These are phyloP conservation scores for Creolimax fragrantissima DNA, from an alignment of 78 protist species.

Conservation along the genomic window DNA sequence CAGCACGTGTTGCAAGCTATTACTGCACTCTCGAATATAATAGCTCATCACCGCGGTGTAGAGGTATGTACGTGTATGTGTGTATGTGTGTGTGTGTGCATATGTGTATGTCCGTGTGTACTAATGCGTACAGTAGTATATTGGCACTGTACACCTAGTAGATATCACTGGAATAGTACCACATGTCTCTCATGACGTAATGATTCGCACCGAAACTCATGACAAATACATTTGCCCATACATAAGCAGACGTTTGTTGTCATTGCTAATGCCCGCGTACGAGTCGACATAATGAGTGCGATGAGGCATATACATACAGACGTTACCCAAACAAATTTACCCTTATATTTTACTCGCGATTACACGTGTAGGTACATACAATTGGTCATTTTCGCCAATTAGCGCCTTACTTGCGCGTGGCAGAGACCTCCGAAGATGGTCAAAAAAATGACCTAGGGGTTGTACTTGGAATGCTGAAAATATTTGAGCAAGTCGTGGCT, in stretches of 20 bases:
- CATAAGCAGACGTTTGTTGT: no score
- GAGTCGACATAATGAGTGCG: no score
- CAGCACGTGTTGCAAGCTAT: background rate
- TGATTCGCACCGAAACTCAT: no score
- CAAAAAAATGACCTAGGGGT: background rate
- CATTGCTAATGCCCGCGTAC: no score
- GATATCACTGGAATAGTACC: no score
- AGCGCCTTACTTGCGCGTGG: background rate
- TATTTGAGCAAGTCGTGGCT: background rate
- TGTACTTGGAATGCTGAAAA: background rate
- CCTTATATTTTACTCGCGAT: no score
- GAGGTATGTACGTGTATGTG: background rate
- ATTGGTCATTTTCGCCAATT: background rate
- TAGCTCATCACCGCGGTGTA: background rate
- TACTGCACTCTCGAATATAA: background rate
- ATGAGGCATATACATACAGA: no score
- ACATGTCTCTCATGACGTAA: no score
- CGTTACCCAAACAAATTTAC: no score
- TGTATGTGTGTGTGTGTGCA: background rate
- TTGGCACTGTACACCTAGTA: no score
- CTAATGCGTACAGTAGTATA: background rate
- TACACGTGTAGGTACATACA: background rate
- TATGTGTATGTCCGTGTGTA: background rate
- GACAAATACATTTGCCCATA: no score
- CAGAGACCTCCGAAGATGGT: background rate